Evolutionary conservation across 352 stramenopile genomes (phyloP).

Genomic region (Globisporangium spiculum): DNA sequence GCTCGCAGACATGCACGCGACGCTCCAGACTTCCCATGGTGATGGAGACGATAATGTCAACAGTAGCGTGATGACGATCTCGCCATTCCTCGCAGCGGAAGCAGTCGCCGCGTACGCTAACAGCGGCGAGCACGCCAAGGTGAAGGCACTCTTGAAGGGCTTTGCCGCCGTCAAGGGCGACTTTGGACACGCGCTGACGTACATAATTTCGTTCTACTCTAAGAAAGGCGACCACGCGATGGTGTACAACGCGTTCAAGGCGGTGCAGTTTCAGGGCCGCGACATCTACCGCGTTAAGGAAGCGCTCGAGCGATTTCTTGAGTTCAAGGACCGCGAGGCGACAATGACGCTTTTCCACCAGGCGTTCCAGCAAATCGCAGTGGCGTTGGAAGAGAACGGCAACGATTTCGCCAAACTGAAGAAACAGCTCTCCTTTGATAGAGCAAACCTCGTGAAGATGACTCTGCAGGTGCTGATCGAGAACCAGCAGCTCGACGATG

Average conservation of each 20-base stretch:
- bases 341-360: conserved; percentile 34
- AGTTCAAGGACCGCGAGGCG: conserved; percentile 35
- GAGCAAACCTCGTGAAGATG: conserved; percentile 17
- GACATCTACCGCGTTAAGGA: conserved; percentile 41
- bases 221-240: conserved; percentile 30
- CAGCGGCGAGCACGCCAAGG: conserved; percentile 44
- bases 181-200: conserved; percentile 31
- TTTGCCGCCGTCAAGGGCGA: conserved; percentile 34
- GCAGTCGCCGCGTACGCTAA: conserved; percentile 35
- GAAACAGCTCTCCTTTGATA: conserved; percentile 15
- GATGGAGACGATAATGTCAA: neutral
- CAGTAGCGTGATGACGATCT: conserved; percentile 19
- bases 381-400: conserved; percentile 21
- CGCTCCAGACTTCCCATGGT: conserved; percentile 1
- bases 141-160: conserved; percentile 39
- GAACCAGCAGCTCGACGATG: conserved; percentile 26
- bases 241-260: conserved; percentile 42
- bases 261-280: conserved; percentile 38
- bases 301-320: conserved; percentile 40
- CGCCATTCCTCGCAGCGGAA: conserved; percentile 31
- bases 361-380: conserved; percentile 27
- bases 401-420: conserved; percentile 8
- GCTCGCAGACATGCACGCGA: conserved; percentile 9
- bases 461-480: conserved; percentile 35
- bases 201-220: conserved; percentile 26